Percentiles rank a stretch among this genome's conserved stretches.
Conservation (phyloP, 495 filamentous ascomycete species). For the Aspergillus olivimuriae region DNA sequence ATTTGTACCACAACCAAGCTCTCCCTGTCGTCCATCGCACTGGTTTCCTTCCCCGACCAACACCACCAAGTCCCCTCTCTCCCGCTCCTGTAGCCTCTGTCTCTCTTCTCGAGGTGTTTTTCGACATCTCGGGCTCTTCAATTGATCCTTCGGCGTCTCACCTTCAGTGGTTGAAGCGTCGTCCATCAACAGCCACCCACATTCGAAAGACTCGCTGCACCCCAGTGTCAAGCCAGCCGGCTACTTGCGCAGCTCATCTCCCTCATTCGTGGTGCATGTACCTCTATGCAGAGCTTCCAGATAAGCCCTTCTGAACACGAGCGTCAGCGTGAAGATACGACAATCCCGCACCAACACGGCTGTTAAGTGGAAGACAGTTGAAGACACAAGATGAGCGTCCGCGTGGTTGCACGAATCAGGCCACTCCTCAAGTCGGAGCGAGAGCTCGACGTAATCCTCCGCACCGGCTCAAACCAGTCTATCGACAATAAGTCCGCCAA, state of each 20-base stretch:
- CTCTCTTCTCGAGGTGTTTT: too few species aligned
- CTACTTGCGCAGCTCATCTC: background rate
- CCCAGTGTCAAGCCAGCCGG: background rate
- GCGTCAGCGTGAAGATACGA: background rate
- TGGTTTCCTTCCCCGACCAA: too few species aligned
- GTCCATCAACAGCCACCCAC: background rate
- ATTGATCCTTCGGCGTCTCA: background rate
- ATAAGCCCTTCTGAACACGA: background rate
- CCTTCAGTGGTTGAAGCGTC: background rate
- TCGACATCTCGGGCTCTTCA: background rate
- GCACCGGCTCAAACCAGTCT: constrained; percentile 32
- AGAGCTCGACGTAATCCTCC: constrained; percentile 79
- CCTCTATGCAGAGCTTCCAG: background rate
- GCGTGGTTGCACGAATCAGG: constrained; percentile 83
- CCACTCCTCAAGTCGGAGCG: constrained; percentile 79
- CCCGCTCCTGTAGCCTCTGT: too few species aligned
- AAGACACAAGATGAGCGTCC: constrained; percentile 48
- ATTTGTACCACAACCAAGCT: constrained; percentile 12
- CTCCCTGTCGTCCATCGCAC: constrained; percentile 6
- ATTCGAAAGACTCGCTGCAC: background rate
- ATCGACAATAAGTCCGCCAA: constrained; percentile 19
- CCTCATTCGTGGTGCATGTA: background rate
- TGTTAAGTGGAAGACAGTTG: background rate
- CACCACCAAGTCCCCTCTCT: too few species aligned
- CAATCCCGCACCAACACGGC: background rate